Percentiles rank a stretch among this genome's conserved stretches.
These are phyloP conservation scores for Kwoniella botswanensis DNA, from an alignment of 768 basidiomycete species.

Conservation along the genomic window DNA sequence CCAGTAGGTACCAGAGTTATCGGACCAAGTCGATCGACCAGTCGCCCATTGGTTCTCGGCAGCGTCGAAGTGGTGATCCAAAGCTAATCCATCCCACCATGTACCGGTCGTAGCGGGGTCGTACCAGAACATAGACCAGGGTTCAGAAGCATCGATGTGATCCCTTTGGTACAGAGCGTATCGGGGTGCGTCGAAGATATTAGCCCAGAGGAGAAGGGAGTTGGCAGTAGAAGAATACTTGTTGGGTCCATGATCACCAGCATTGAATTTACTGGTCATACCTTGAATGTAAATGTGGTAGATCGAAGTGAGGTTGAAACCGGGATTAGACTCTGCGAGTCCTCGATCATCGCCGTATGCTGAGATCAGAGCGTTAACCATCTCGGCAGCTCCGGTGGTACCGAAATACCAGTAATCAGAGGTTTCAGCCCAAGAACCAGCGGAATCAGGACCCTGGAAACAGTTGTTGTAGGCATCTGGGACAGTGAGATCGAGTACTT, in stretches of 20 bases:
- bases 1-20: conserved; percentile 77
- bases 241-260: conserved; percentile 82
- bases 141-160: conserved; percentile 74
- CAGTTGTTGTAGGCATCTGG: conserved; percentile 80
- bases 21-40: conserved; percentile 92
- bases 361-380: conserved; percentile 77
- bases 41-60: conserved; percentile 80
- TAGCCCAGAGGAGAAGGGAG: conserved; percentile 76
- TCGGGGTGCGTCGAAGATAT: conserved; percentile 70
- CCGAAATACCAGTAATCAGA: conserved; percentile 78
- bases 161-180: conserved; percentile 92
- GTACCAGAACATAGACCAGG: conserved; percentile 91
- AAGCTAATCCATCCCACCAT: conserved; percentile 83
- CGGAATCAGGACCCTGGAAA: conserved; percentile 63
- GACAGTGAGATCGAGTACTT: conserved; percentile 71
- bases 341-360: conserved; percentile 85
- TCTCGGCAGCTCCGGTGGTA: conserved; percentile 86
- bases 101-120: conserved; percentile 79
- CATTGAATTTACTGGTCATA: conserved; percentile 68
- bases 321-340: conserved; percentile 72
- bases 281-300: conserved; percentile 91
- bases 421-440: conserved; percentile 93
- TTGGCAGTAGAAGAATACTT: conserved; percentile 95
- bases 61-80: conserved; percentile 83
- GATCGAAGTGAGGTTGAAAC: conserved; percentile 71